Base-by-base conservation (phyloP, 2,329 filamentous ascomycete species). In the Cladophialophora immunda region DNA sequence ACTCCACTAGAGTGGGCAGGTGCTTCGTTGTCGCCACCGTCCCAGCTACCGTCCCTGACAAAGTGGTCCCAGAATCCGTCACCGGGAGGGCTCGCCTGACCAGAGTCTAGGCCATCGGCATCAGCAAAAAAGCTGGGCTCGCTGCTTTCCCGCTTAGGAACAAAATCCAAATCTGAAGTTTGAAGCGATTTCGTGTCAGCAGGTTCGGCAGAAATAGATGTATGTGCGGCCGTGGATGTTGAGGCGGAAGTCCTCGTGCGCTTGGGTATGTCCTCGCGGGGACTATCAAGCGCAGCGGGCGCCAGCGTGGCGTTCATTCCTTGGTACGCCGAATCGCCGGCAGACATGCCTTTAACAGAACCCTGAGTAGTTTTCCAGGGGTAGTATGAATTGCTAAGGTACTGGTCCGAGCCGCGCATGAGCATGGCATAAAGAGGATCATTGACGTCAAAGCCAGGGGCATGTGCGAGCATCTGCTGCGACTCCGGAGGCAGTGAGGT, bases 401-500 rank as follows among this genome's bases (percentile, higher is more conserved):
- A 71, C 54, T 76, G 75, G 19, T 81, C 78, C 57, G 78, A 80
- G 11, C 81, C 80, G 29, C 76, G 76, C 81, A 84, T 85, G 65
- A 85, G 77, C 68, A 81, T 77, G 45, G 80, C 73, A 22, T 80
- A 81, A 62, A 79, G 75, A 3, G 81, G 79, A 67, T 85, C 81
- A 32, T 78, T 80, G 2, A 77, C 76, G 66, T 84, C 81, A 4
- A 85, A 75, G 0, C 77, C 75, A 2, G 79, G 77, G 17, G 82
- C 84, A 19, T 67, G 57, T 8, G 67, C 71, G 5, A 87, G 76
- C 19, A 87, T 76, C 72, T 85, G 83, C 73, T 87, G 85, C 1
- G 84, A 80, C 70, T 87, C 83, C 3, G 81, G 75, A 25, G 86
- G 84, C 25, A 87, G 75, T 3, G 81, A 78, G 47, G 82, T 81